Evolutionary conservation across 129 eudicot species (phyloP).

Genomic region (Flaveria linearis): DNA sequence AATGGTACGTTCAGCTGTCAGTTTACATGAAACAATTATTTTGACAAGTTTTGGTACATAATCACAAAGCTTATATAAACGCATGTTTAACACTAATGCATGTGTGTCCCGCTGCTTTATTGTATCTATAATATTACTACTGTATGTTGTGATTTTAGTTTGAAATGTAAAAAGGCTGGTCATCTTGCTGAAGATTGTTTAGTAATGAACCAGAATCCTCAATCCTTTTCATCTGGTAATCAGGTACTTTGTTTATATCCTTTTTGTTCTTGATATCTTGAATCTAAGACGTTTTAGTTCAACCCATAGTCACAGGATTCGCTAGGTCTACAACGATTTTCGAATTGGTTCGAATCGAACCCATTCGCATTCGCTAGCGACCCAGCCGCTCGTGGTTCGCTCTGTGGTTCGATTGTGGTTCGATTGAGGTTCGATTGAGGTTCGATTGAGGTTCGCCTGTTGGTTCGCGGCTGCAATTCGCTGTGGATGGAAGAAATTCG

Average conservation of each 20-base stretch:
- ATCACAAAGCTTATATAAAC: background rate
- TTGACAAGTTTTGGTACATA: conserved; percentile 10
- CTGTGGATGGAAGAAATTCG: too few relatives aligned
- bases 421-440: too few relatives aligned
- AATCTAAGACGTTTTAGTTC: background rate
- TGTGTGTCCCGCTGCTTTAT: background rate
- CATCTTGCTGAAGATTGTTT: conserved; percentile 91
- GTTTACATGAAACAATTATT: too few relatives aligned
- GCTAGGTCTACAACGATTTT: too few relatives aligned
- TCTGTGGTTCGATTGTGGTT: too few relatives aligned
- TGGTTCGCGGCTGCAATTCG: too few relatives aligned
- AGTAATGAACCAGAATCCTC: conserved; percentile 36
- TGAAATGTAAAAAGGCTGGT: conserved; percentile 84
- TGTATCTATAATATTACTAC: background rate
- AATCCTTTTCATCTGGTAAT: conserved; percentile 34
- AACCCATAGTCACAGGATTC: too few relatives aligned
- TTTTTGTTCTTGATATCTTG: background rate
- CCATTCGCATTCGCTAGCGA: too few relatives aligned
- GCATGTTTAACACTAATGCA: background rate
- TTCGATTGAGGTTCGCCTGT: too few relatives aligned
- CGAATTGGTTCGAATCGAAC: too few relatives aligned
- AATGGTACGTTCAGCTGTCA: too few relatives aligned
- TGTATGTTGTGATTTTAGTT: conserved; percentile 39
- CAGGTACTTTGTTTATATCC: conserved; percentile 39
- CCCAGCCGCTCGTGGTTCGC: too few relatives aligned